A percentile compares a stretch with the other conserved stretches of the same genome.
These are phyloP conservation scores for Pyrus communis DNA, from an alignment of 306 rosid species.

Conservation along the genomic window DNA sequence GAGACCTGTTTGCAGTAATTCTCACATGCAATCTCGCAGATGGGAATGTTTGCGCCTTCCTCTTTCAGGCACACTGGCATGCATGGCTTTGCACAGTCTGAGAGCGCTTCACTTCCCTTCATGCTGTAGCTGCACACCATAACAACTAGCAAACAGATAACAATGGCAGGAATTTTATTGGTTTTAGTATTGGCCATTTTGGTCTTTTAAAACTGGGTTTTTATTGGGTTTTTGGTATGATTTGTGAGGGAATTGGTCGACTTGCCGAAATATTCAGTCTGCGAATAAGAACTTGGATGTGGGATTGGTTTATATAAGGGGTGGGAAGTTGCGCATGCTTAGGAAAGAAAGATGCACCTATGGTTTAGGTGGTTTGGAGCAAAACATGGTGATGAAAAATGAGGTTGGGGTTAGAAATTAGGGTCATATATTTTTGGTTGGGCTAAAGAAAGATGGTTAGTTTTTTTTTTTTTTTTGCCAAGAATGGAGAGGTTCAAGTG, in stretches of 20 bases:
- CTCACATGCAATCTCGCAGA: slow-evolving; percentile 33
- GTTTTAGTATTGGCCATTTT: slow-evolving; percentile 15
- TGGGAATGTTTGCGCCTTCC: slow-evolving; percentile 18
- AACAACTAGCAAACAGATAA: slow-evolving; percentile 12
- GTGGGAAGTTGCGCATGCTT: neutral
- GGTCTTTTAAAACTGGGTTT: neutral
- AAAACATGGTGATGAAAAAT: slow-evolving; percentile 6
- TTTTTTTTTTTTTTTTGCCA: neutral
- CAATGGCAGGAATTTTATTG: neutral
- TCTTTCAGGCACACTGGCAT: slow-evolving; percentile 49
- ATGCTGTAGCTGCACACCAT: slow-evolving; percentile 12
- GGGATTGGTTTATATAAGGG: neutral
- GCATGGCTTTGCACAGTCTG: slow-evolving; percentile 33
- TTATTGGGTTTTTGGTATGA: neutral
- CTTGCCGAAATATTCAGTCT: neutral
- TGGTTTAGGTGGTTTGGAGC: slow-evolving; percentile 15
- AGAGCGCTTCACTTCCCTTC: slow-evolving; percentile 7
- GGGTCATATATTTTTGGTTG: neutral
- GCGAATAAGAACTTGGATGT: neutral
- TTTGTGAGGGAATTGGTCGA: neutral
- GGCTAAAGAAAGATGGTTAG: neutral
- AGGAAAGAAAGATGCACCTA: neutral
- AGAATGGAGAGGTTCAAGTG: neutral
- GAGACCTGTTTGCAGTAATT: slow-evolving; percentile 4
- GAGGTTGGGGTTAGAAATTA: neutral